Evolutionary conservation across 148 eudicot genomes (phyloP), one percentile per base, ranked within the genome.

Genomic region (Rhododendron ovatum): DNA sequence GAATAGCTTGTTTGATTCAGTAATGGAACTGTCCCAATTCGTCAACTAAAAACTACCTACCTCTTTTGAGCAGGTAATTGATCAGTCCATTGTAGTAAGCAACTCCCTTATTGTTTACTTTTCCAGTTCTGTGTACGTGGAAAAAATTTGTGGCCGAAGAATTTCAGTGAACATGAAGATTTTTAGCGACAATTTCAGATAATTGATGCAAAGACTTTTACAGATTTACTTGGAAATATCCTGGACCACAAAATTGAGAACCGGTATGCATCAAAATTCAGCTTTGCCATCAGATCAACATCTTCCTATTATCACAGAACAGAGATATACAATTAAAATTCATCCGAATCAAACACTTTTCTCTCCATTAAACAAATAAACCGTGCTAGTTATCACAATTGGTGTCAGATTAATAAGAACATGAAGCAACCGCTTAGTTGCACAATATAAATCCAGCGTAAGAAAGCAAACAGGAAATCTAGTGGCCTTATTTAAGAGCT

Each of bases 221-320:
- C 26, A 53, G 8, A 80, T 12, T 92, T 89, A 96, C 99, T 88
- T 88, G 99, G 99, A 87, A 94, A 95, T 81, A 96, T 95, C 26
- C 99, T 92, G 55, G 99, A 92, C 99, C 99, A 96, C 53, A 98
- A 96, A 83, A 96, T 96, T 28, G 99, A 96, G 88, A 96, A 96
- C 77, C 99, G 93, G 78, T 96, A 96, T 81, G 99, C 98, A 85
- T 94, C 95, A 81, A 95, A 90, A 88, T 94, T 95, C 78, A 96
- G 76, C 74, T 92, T 91, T 67, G 87, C 91, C 98, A 96, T 94
- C 83, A 95, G 88, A 87, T 95, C 94, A 85, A 96, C 85, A 87
- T 96, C 99, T 90, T 96, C 98, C 99, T 96, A 91, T 82, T 45
- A 67, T 45, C 41, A 84, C 41, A 83, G 43, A 65, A 79, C 7